Evolutionary conservation across 768 basidiomycete species (phyloP), one percentile per base, ranked within the genome.

Genomic region (Megacollybia marginata): DNA sequence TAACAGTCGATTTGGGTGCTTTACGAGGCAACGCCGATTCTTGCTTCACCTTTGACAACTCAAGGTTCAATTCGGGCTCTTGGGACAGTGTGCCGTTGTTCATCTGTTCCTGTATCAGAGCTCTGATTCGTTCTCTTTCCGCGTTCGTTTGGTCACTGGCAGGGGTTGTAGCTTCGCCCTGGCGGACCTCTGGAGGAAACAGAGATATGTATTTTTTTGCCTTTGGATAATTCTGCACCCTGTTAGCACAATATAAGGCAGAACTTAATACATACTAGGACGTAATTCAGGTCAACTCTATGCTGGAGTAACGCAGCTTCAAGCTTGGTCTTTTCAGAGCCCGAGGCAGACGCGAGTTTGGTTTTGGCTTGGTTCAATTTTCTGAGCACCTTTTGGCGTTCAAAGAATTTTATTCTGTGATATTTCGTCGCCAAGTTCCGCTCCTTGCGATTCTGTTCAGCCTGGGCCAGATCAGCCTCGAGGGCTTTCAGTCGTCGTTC

Each of bases 351-450:
- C 9, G 67, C 60, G 4, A 87, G 58, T 44, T 66, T 69, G 53
- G 75, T 80, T 61, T 85, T 84, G n/a, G 70, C 67, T 59, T 88
- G 82, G 42, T 70, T 78, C 46, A 96, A 76, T 62, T 84, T 88
- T 18, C 94, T 80, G 3, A 80, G 61, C 11, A 94, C 79, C 59
- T 95, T 97, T 67, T 91, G 83, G 42, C 92, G 82, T 64, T 97
- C 93, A 54, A 98, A 96, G 69, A 98, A 98, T 64, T 92, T 94
- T 58, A 93, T 70, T 70, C 83, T 91, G 57, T 93, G 92, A 65
- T 98, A 98, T 53, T 79, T 79, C 36, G 76, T 66, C 0, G 89
- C 88, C 57, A 89, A 71, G 40, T 82, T 69, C 43, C 86, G 79
- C 64, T 91, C 89, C 62, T 83, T 84, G 44, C 74, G 74, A 33